phyloP scores from a whole-genome alignment of 768 basidiomycete genomes.

The Tylopilus subfusipes region DNA sequence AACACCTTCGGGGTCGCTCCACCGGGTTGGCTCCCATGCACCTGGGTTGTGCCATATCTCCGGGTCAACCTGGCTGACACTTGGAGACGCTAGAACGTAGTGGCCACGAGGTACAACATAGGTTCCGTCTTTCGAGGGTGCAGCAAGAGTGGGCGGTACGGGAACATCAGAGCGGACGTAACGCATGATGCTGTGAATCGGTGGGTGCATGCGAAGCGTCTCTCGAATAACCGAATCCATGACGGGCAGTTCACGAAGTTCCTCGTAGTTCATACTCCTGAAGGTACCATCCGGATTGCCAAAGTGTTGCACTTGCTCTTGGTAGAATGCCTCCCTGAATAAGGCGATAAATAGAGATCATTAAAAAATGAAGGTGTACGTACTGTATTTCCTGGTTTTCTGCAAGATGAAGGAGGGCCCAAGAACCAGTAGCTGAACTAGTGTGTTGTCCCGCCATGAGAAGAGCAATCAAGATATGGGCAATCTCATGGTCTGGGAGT shows the following conservation, averaged over 20 bases:
- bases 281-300: constrained; percentile 76
- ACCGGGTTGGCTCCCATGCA: constrained; percentile 77
- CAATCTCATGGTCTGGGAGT: constrained; percentile 86
- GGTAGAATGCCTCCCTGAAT: constrained; percentile 72
- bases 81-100: constrained; percentile 85
- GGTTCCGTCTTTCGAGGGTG: constrained; percentile 66
- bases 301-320: constrained; percentile 86
- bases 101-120: constrained; percentile 90
- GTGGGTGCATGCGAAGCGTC: constrained; percentile 89
- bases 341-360: neutral
- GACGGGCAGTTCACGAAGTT: constrained; percentile 75
- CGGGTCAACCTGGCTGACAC: constrained; percentile 85
- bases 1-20: constrained; percentile 81
- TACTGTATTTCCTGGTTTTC: constrained; percentile 70
- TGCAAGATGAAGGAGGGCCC: constrained; percentile 87
- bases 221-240: constrained; percentile 91
- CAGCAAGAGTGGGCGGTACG: constrained; percentile 75
- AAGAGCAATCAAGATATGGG: constrained; percentile 97
- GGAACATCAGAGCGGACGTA: constrained; percentile 83
- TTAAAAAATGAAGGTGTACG: constrained; percentile 26
- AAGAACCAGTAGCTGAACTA: constrained; percentile 86
- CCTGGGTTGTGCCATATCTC: constrained; percentile 69
- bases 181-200: constrained; percentile 94
- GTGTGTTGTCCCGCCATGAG: constrained; percentile 99
- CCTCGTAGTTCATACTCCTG: constrained; percentile 80